These are phyloP conservation scores for Akebia trifoliata DNA, from an alignment of 164 flowering plant genomes.

Conservation along the genomic window DNA sequence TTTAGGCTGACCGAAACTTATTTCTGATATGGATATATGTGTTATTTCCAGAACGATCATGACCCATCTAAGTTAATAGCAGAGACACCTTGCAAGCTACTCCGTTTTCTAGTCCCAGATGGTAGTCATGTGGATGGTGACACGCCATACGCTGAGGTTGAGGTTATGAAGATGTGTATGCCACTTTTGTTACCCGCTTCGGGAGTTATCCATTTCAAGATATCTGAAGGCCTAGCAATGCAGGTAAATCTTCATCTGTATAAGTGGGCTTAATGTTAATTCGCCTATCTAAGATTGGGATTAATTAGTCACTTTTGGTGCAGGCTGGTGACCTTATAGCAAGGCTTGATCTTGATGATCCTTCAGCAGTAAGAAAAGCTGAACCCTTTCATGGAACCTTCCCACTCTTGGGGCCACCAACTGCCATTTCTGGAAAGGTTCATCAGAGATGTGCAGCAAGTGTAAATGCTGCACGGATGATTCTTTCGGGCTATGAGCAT, in stretches of 20 bases:
- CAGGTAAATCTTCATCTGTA: conserved; percentile 48
- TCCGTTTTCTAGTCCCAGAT: conserved; percentile 77
- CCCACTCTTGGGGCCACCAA: conserved; percentile 86
- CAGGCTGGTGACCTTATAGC: conserved; percentile 98
- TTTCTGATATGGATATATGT: conserved; percentile 11
- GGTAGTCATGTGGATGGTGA: conserved; percentile 90
- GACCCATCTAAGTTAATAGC: conserved; percentile 98
- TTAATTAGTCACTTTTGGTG: not conserved
- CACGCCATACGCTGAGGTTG: conserved; percentile 96
- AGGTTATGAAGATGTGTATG: conserved; percentile 99
- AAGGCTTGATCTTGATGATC: conserved; percentile 92
- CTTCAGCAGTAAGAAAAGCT: conserved; percentile 98
- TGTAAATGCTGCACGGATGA: conserved; percentile 86
- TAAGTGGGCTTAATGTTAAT: not conserved
- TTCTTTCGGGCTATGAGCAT: conserved; percentile 96
- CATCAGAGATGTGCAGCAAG: conserved; percentile 98
- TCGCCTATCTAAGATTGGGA: not conserved
- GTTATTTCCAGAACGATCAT: conserved; percentile 78
- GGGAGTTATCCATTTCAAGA: conserved; percentile 69
- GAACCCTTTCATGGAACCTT: conserved; percentile 94
- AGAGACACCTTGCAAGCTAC: conserved; percentile 99
- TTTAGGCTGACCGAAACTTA: conserved; percentile 4
- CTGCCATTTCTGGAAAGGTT: conserved; percentile 93
- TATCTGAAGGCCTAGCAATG: conserved; percentile 99
- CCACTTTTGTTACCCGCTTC: conserved; percentile 98